These are phyloP conservation scores for Fusarium coffeatum DNA, from an alignment of 2,329 filamentous ascomycete genomes.

Conservation along the genomic window DNA sequence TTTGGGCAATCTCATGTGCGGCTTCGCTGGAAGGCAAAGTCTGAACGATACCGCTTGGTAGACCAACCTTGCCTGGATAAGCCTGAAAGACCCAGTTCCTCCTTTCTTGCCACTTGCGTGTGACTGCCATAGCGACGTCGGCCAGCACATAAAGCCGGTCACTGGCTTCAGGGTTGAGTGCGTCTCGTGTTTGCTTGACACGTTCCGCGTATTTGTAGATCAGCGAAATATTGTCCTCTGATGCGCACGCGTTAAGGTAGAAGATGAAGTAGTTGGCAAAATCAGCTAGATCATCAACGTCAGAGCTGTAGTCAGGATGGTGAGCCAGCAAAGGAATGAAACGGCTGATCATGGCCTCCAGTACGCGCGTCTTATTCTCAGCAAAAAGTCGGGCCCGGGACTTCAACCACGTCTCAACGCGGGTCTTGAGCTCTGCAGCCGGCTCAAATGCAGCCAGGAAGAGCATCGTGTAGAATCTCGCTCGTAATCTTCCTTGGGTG, in stretches of 20 bases:
- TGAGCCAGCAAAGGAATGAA: conserved; percentile 90
- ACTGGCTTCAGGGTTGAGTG: conserved; percentile 73
- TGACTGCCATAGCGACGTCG: conserved; percentile 84
- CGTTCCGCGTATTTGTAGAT: conserved; percentile 94
- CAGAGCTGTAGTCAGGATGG: conserved; percentile 85
- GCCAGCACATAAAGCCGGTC: conserved; percentile 87
- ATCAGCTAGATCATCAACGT: conserved; percentile 77
- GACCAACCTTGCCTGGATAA: conserved; percentile 81
- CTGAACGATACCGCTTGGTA: conserved; percentile 83
- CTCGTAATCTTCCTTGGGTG: conserved; percentile 74
- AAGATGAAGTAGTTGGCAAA: conserved; percentile 91
- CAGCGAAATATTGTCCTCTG: conserved; percentile 85
- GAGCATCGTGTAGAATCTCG: conserved; percentile 87
- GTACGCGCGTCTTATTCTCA: conserved; percentile 68
- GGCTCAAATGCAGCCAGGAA: conserved; percentile 96
- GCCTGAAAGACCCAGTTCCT: conserved; percentile 88
- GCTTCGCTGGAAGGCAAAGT: conserved; percentile 79
- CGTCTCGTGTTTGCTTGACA: conserved; percentile 89
- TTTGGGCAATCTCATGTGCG: conserved; percentile 87
- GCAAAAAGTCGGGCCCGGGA: conserved; percentile 78
- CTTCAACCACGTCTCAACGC: conserved; percentile 88
- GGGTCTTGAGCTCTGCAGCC: conserved; percentile 74
- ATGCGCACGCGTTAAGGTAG: conserved; percentile 85
- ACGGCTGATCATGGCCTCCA: conserved; percentile 85
- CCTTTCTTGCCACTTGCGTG: conserved; percentile 86